Percentiles rank a stretch among this genome's conserved stretches.
These are phyloP conservation scores for Scheffersomyces titani DNA, from an alignment of 1,139 yeast genomes.

Conservation along the genomic window DNA sequence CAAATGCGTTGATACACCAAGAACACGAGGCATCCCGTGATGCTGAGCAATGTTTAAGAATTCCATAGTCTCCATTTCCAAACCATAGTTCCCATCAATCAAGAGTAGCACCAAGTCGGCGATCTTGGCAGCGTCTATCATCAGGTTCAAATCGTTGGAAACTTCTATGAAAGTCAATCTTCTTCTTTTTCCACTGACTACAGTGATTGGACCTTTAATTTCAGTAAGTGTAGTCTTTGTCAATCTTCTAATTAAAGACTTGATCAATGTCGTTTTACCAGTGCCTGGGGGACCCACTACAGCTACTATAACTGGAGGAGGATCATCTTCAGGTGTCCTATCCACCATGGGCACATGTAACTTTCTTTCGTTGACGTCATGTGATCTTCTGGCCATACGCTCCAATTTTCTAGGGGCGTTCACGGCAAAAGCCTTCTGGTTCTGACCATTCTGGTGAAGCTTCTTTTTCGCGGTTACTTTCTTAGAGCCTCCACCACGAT, in stretches of 20 bases:
- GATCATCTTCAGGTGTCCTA: slow-evolving; percentile 95
- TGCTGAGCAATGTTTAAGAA: slow-evolving; percentile 94
- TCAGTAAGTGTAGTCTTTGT: slow-evolving; percentile 87
- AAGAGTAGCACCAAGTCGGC: slow-evolving; percentile 88
- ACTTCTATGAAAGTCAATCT: slow-evolving; percentile 93
- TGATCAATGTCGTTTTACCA: slow-evolving; percentile 91
- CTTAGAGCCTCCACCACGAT: slow-evolving; percentile 53
- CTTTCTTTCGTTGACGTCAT: slow-evolving; percentile 82
- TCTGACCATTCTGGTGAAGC: slow-evolving; percentile 86
- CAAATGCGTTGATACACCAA: slow-evolving; percentile 94
- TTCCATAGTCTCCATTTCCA: slow-evolving; percentile 99
- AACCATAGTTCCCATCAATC: slow-evolving; percentile 96
- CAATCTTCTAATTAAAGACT: slow-evolving; percentile 82
- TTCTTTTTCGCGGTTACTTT: slow-evolving; percentile 77
- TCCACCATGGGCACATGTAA: slow-evolving; percentile 98
- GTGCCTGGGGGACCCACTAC: slow-evolving; percentile 99
- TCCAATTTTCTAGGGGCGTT: slow-evolving; percentile 89
- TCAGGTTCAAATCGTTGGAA: slow-evolving; percentile 86
- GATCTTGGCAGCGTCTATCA: slow-evolving; percentile 95
- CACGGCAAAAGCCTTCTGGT: slow-evolving; percentile 94
- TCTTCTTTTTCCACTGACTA: slow-evolving; percentile 95
- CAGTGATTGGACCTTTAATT: slow-evolving; percentile 94
- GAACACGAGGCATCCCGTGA: slow-evolving; percentile 97
- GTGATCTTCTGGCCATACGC: slow-evolving; percentile 79
- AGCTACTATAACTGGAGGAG: slow-evolving; percentile 95